phyloP scores from a whole-genome alignment of 106 monocot genomes.

The Dactylorhiza incarnata region DNA sequence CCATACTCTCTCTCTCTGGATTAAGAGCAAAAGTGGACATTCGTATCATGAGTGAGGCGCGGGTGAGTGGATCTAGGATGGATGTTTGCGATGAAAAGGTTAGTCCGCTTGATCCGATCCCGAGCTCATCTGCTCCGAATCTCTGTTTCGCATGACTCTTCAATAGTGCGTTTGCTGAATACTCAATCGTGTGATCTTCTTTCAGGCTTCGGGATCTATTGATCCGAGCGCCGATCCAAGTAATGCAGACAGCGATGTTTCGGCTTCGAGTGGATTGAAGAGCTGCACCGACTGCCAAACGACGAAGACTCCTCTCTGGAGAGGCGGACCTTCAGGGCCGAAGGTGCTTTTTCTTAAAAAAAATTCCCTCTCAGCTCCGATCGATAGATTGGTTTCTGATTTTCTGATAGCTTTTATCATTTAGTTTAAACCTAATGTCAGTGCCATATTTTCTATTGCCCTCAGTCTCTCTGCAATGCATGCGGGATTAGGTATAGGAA shows the following conservation, averaged over 20 bases:
- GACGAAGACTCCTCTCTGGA: slow-evolving; percentile 23
- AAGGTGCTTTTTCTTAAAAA: slow-evolving; percentile 14
- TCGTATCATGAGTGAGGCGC: background rate
- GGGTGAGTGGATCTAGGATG: slow-evolving; percentile 10
- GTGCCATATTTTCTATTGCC: background rate
- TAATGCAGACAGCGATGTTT: background rate
- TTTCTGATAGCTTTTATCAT: background rate
- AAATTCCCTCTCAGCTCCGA: background rate
- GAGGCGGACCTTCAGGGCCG: slow-evolving; percentile 21
- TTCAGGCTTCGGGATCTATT: slow-evolving; percentile 15
- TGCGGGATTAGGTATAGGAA: slow-evolving; percentile 26
- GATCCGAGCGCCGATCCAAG: slow-evolving; percentile 13
- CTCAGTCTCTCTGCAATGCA: slow-evolving; percentile 25
- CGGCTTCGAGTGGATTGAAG: slow-evolving; percentile 1
- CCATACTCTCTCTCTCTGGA: background rate
- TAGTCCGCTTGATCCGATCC: background rate
- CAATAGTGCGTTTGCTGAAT: background rate
- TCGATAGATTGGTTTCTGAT: background rate
- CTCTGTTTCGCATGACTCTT: background rate
- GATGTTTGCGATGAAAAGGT: slow-evolving; percentile 21
- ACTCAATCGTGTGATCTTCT: slow-evolving; percentile 7
- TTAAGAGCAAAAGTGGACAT: background rate
- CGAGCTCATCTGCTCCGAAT: background rate
- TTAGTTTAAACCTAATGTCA: background rate
- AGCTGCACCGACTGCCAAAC: slow-evolving; percentile 22